Percentiles rank a stretch among this genome's conserved stretches.
These are phyloP conservation scores for Penstemon barbatus DNA, from an alignment of 257 asterid species.

Conservation along the genomic window DNA sequence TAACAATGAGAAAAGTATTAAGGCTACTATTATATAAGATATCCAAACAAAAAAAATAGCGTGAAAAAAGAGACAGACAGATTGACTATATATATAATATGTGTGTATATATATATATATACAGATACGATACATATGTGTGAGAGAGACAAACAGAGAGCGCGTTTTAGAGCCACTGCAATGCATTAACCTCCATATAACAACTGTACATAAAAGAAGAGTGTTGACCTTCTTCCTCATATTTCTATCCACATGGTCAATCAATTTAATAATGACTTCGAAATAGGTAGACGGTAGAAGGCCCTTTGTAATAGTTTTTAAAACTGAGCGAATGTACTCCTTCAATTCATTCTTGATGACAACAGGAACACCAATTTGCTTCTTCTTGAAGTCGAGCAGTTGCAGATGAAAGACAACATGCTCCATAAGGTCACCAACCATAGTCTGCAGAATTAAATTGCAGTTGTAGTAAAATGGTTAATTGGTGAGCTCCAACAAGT, in stretches of 20 bases:
- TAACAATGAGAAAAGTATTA: slow-evolving; percentile 19
- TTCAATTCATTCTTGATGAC: slow-evolving; percentile 64
- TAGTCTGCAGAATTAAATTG: slow-evolving; percentile 50
- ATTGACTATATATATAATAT: not conserved
- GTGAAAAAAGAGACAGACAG: not conserved
- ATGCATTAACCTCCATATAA: slow-evolving; percentile 11
- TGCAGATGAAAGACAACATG: slow-evolving; percentile 63
- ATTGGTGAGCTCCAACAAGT: not conserved
- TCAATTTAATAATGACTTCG: slow-evolving; percentile 57
- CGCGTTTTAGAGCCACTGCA: not conserved
- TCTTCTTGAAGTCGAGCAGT: slow-evolving; percentile 51
- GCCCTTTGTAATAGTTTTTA: slow-evolving; percentile 53
- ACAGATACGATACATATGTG: not conserved
- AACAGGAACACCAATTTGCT: slow-evolving; percentile 48
- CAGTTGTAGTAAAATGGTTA: slow-evolving; percentile 20
- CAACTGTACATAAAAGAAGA: not conserved
- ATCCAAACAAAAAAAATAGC: no score
- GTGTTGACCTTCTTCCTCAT: slow-evolving; percentile 70
- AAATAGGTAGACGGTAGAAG: slow-evolving; percentile 72
- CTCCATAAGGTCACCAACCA: slow-evolving; percentile 77
- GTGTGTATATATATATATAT: no score
- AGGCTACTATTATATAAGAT: slow-evolving; percentile 8
- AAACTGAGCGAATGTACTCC: slow-evolving; percentile 47
- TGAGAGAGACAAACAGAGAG: not conserved
- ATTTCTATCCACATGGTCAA: slow-evolving; percentile 52